Evolutionary conservation across 129 eudicot species (phyloP), one percentile per base, ranked within the genome.

Genomic region (Helianthus tuberosus): DNA sequence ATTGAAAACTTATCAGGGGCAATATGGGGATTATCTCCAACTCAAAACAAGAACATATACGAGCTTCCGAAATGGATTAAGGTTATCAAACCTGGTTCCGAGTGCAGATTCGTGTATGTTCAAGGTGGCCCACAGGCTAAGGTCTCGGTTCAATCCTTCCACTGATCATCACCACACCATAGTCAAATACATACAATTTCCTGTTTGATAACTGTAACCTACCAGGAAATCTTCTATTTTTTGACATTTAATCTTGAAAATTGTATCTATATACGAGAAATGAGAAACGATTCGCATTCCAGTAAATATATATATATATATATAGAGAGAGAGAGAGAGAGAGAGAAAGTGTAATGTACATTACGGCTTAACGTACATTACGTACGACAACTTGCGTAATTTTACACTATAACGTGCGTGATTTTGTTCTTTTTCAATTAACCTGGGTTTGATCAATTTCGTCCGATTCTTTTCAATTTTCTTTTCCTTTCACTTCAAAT

Each of bases 61-160:
- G 78, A 75, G 54, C 80, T 89, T 74, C 98, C 98, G n/a, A 58
- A 71, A 27, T 83, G 94, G 90, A 70, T 75, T 12, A 90, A 88
- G 73, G 86, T 84, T 52, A 54, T 94, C 69, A 58, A 77, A 54
- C 86, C 97, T 51, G 91, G 89, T 73, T 77, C 89, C 4, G 97
- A 94, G 66, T 85, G 80, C 81, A 88, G 64, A 64, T 88, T 94
- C 48, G 89, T 91, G 15, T 88, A 94, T 62, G 78, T 90, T 77
- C 99, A 94, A 83, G 97, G 99, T 15, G 97, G 96, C 23, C 84
- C 97, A 39, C 99, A 91, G 80, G 96, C 99, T 67, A 86, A 86
- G 81, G 76, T 91, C 68, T 74, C 94, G n/a, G 78, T 91, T 62
- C 83, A 79, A 51, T 80, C 89, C 76, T 94, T 86, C 82, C 85